Evolutionary conservation across 208 protist genomes (phyloP), one percentile per base, ranked within the genome.

Genomic region (Leptomonas pyrrhocoris): DNA sequence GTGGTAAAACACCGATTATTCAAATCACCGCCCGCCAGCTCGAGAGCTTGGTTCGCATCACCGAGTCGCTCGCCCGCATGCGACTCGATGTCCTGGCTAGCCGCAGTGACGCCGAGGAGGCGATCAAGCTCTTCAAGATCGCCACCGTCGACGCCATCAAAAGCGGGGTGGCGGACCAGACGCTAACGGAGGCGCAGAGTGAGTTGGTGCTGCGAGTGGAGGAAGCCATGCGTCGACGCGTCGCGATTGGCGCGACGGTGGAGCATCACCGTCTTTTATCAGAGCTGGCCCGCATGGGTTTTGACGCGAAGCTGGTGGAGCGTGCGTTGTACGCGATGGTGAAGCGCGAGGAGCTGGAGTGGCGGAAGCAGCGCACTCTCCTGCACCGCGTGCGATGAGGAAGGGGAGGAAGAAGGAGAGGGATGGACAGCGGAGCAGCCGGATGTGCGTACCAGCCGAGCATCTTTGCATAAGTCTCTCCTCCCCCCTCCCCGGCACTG

Each of bases 11-110:
- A 6, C 88, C 92, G 19, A 95, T 95, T 61, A 95, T 95, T 67
- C 97, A 98, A 59, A 98, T 99, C 63, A 99, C 98, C 7, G 94
- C 98, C 13, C 88, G 98, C 36, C 95, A 98, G 80, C 77, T 98
- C 46, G 95, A 98, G 73, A 96, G 94, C 48, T 67, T 99, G 18
- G 92, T 99, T 46, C 92, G 99, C 57, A 98, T 99, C 27, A 97
- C 97, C 0, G 98, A 99, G 80, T 93, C 97, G 11, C 66, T 99
- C 28, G 98, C 99, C 11, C 97, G 95, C 62, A 99, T 99, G 97
- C 79, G 83, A 1, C 75, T 99, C 0, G 81, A 92, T 49, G 81
- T 86, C 23, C 71, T 95, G n/a, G 97, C 97, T 12, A 95, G 76
- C 21, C 85, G 80, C 54, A 68, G 73, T 9, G 92, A 99, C 75